phyloP scores from a whole-genome alignment of 495 filamentous ascomycete genomes.

The Ramalina intermedia region DNA sequence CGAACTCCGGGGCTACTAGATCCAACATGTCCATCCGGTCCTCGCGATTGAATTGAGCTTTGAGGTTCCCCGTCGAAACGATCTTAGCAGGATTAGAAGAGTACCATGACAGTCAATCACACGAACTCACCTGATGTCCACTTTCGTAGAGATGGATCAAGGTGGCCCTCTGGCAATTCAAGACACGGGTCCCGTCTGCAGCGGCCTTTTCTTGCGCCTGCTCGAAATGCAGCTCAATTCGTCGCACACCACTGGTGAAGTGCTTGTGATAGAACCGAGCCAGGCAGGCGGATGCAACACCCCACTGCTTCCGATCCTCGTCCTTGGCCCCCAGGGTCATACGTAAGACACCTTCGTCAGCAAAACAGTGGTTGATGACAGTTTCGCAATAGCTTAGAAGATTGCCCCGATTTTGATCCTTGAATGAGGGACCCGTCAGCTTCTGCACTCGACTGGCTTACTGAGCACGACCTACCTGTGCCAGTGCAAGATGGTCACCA shows the following conservation, averaged over 20 bases:
- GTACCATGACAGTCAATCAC: neutral
- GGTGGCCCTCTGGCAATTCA: conserved; percentile 46
- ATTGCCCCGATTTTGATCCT: conserved; percentile 35
- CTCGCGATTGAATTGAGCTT: conserved; percentile 51
- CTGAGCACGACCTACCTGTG: conserved; percentile 30
- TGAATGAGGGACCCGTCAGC: neutral
- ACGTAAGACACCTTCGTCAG: conserved; percentile 51
- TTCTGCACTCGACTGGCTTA: neutral
- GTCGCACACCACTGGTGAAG: conserved; percentile 66
- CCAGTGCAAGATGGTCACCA: conserved; percentile 53
- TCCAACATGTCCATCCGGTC: conserved; percentile 62
- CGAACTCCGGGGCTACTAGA: conserved; percentile 45
- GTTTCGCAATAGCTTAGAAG: conserved; percentile 56
- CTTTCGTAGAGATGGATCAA: conserved; percentile 63
- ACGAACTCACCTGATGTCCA: conserved; percentile 46
- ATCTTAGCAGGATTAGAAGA: conserved; percentile 33
- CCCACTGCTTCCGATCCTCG: conserved; percentile 51
- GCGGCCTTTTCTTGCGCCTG: conserved; percentile 38
- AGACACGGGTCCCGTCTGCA: conserved; percentile 45
- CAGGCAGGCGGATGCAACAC: conserved; percentile 59
- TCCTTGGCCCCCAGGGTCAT: conserved; percentile 39
- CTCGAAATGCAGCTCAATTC: conserved; percentile 63
- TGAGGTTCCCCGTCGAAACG: conserved; percentile 45
- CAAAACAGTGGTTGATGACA: conserved; percentile 67
- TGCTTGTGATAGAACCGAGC: conserved; percentile 71